Conservation (phyloP, 2,329 filamentous ascomycete species). For the Pseudogymnoascus sp. region DNA sequence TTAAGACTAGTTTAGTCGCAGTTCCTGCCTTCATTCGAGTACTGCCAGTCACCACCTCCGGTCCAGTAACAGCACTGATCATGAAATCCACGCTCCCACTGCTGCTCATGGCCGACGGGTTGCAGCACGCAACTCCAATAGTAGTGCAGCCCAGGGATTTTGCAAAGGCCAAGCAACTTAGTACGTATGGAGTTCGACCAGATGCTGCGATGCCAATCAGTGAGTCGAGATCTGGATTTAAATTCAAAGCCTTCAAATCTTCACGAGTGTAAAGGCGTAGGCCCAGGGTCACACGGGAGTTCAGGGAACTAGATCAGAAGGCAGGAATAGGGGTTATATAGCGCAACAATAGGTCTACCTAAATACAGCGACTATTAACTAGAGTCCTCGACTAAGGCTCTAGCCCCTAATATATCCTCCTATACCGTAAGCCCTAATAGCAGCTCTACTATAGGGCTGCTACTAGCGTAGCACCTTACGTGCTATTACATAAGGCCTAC, state of each 20-base stretch:
- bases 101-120: conserved; percentile 26
- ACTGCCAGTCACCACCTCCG: conserved; percentile 40
- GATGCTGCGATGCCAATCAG: conserved; percentile 39
- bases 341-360: too few relatives aligned
- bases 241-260: conserved; percentile 28
- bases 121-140: conserved; percentile 34
- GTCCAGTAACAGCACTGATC: conserved; percentile 35
- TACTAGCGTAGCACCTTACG: too few relatives aligned
- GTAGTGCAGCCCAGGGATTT: conserved; percentile 32
- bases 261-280: not conserved
- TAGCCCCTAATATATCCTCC: too few relatives aligned
- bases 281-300: too few relatives aligned
- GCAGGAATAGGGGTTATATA: too few relatives aligned
- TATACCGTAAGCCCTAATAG: too few relatives aligned
- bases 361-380: too few relatives aligned
- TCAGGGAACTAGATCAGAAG: too few relatives aligned
- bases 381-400: too few relatives aligned
- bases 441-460: too few relatives aligned
- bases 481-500: too few relatives aligned
- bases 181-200: conserved; percentile 37
- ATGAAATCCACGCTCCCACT: conserved; percentile 28
- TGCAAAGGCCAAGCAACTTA: conserved; percentile 34
- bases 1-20: conserved; percentile 38
- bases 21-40: conserved; percentile 41
- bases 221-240: conserved; percentile 30